Base-by-base conservation (phyloP, 2,329 filamentous ascomycete genomes). In the Aschersonia sp. region DNA sequence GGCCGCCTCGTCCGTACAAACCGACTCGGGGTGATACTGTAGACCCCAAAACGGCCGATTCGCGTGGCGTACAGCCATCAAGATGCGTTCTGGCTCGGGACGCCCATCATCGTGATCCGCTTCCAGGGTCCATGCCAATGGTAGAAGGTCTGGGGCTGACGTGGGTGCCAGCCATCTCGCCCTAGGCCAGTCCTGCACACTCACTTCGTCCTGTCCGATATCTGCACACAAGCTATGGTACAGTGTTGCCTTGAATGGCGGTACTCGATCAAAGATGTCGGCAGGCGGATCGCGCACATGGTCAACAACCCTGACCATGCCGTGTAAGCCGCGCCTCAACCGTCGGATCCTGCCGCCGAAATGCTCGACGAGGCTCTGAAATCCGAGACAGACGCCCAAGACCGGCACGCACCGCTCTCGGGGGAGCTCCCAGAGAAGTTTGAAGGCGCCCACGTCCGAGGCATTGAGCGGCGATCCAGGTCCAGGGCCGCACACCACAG, bases 11-110 rank as follows among this genome's bases (percentile, higher is more conserved):
- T 86, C 84, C 4, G 89, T 94, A 61, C 88, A 94, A 10, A 88
- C 77, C 0, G 87, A 94, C 62, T 96, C 89, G 0, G 89, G 89
- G 58, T 95, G 89, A 56, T 92, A 95, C 59, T 95, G 89, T 20
- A 95, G 72, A 0, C 85, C 89, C 82, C 85, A 94, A 53, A 91
- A 85, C 0, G 89, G 89, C 53, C 79, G 82, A 1, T 53, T 59
- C 20, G 61, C 65, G 61, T 94, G 88, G 52, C 73, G 77, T 12
- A 82, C 78, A 0, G 77, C 85, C 86, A 94, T 94, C n/a, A 92
- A 64, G 3, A 89, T 73, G 42, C 73, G 66, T 57, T 78, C 74
- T 4, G 44, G 45, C 6, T 57, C 54, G 9, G 59, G 58, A 2
- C 64, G 58, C 1, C 51, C 50, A 5, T 55, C 53, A 2, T 61